A percentile compares a stretch with the other conserved stretches of the same genome.
These are phyloP conservation scores for Omphalotus olearius DNA, from an alignment of 1,284 basidiomycete species.

Conservation along the genomic window DNA sequence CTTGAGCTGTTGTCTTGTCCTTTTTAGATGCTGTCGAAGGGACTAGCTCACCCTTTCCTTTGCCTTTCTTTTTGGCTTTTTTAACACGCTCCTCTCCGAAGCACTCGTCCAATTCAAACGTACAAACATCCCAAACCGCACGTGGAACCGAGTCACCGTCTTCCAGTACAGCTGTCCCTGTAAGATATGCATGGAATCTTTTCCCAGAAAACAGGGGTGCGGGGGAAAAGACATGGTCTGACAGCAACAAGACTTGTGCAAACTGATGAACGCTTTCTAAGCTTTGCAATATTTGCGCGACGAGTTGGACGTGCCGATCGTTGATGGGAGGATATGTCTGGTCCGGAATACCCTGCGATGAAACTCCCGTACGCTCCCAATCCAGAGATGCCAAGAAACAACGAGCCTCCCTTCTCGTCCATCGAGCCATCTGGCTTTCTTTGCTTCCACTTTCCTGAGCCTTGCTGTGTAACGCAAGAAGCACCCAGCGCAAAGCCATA, in stretches of 20 bases:
- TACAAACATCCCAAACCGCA: slow-evolving; percentile 43
- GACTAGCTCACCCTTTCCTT: slow-evolving; percentile 13
- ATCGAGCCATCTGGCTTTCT: slow-evolving; percentile 58
- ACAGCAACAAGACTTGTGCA: slow-evolving; percentile 54
- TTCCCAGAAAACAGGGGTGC: slow-evolving; percentile 53
- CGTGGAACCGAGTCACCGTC: slow-evolving; percentile 22
- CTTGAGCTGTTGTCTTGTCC: slow-evolving; percentile 11
- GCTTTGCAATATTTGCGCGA: slow-evolving; percentile 61
- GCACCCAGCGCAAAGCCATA: slow-evolving; percentile 59
- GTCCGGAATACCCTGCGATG: slow-evolving; percentile 16
- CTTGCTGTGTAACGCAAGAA: slow-evolving; percentile 44
- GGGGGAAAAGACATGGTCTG: slow-evolving; percentile 39
- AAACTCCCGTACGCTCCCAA: slow-evolving; percentile 20
- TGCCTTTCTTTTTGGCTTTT: slow-evolving; percentile 35
- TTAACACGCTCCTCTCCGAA: slow-evolving; percentile 44
- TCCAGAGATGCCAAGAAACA: slow-evolving; percentile 57
- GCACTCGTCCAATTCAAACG: slow-evolving; percentile 43
- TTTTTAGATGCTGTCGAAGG: slow-evolving; percentile 16
- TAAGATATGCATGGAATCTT: slow-evolving; percentile 50
- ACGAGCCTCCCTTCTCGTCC: slow-evolving; percentile 63
- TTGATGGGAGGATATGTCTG: slow-evolving; percentile 29
- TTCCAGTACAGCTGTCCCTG: slow-evolving; percentile 21
- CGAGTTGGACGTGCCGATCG: slow-evolving; percentile 68
- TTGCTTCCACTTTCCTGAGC: slow-evolving; percentile 45
- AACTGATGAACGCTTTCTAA: slow-evolving; percentile 58